Base-by-base conservation (phyloP, 768 basidiomycete genomes). In the Tremella yokohamensis region DNA sequence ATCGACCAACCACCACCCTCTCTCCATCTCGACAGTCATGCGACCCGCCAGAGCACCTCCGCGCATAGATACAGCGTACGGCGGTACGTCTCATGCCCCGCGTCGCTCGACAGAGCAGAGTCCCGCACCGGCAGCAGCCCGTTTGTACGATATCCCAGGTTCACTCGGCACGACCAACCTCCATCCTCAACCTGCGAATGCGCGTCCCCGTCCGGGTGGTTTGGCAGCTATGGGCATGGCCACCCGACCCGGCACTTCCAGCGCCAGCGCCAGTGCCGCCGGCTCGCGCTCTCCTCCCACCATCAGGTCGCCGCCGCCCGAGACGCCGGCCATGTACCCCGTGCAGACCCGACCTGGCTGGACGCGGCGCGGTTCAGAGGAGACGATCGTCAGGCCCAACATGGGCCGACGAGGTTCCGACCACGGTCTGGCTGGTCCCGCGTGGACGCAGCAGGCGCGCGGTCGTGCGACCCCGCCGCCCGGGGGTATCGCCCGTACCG, bases 71-170 rank as follows among this genome's bases (percentile, higher is more conserved):
- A 58, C 24, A 56, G 29, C 29, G 4, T 34, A 34, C 29, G 11
- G 29, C 29, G 29, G 29, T 34, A 4, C 29, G 11, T 34, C 29
- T 34, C 29, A 34, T 11, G 29, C 29, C 29, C 29, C 29, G 11
- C 29, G 29, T 34, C 29, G 29, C 29, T 34, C 29, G 29, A 34
- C 29, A 34, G 29, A 34, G 29, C 29, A 34, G 29, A 34, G 29
- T 11, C 29, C 29, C 6, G 29, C 29, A 34, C 29, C 29, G 29
- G 29, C 29, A 34, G 29, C 11, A 11, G 11, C 62, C 8, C 53
- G 19, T 15, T 19, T 56, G 26, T 64, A 64, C 58, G 58, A 64
- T 18, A 49, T 64, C 12, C 62, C 62, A 3, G 26, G 54, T 6
- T 40, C 49, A 9, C 37, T 58, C 8, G 58, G 57, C 37, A 53